These are phyloP conservation scores for Saccharomyces jurei DNA, from an alignment of 805 yeast genomes.

Conservation along the genomic window DNA sequence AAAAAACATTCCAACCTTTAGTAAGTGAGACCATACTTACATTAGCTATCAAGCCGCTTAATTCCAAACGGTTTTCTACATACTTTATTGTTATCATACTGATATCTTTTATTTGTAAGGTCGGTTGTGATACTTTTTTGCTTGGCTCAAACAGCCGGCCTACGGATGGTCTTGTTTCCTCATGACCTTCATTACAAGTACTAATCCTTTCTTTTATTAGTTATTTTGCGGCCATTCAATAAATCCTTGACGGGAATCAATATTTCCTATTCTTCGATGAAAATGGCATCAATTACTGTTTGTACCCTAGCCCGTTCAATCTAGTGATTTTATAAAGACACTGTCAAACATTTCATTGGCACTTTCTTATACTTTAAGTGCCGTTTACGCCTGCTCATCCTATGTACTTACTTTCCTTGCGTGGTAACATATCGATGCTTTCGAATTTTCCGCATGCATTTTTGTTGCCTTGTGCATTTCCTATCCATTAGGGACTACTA, in stretches of 20 bases:
- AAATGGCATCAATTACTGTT: background rate
- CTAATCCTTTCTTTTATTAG: conserved; percentile 46
- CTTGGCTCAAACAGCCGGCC: conserved; percentile 60
- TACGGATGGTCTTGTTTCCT: conserved; percentile 66
- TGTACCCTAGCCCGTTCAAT: background rate
- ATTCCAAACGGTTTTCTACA: background rate
- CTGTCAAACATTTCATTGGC: background rate
- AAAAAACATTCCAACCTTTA: conserved; percentile 54
- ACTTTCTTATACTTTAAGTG: background rate
- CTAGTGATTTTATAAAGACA: background rate
- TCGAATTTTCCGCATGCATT: background rate
- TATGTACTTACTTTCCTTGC: background rate
- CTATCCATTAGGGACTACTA: background rate
- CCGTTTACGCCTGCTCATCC: background rate
- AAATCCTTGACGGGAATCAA: conserved; percentile 43
- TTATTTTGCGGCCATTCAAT: conserved; percentile 76
- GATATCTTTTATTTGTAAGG: background rate
- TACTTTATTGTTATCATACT: background rate
- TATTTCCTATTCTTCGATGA: background rate
- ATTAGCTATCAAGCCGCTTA: background rate
- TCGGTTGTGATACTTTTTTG: conserved; percentile 33
- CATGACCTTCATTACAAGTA: conserved; percentile 92
- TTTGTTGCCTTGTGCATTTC: background rate
- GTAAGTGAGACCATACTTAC: background rate
- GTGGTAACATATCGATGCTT: background rate